phyloP scores from a whole-genome alignment of 1,139 yeast species.

The Blastobotrys proliferans region DNA sequence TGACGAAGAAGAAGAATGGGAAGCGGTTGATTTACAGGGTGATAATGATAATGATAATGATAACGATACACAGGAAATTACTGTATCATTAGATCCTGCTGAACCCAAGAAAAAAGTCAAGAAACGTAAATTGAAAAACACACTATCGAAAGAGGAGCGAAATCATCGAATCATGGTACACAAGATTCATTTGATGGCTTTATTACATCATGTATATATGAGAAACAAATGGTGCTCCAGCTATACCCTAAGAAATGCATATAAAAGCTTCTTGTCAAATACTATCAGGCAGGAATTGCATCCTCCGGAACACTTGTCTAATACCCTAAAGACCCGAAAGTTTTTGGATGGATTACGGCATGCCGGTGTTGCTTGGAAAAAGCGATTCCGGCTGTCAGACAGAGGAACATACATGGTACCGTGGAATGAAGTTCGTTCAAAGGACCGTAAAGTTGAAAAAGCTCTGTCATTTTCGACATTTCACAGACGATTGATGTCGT shows the following conservation, averaged over 20 bases:
- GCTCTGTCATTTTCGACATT: conserved; percentile 24
- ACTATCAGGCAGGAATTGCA: conserved; percentile 45
- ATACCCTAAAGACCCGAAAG: conserved; percentile 52
- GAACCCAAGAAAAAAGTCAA: conserved; percentile 4
- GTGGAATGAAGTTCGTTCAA: conserved; percentile 54
- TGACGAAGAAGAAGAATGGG: conserved; percentile 41
- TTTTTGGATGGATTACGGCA: conserved; percentile 71
- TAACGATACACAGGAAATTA: conserved; percentile 15
- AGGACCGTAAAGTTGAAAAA: conserved; percentile 25
- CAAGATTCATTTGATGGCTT: conserved; percentile 50
- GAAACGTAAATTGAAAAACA: conserved; percentile 20
- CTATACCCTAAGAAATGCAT: conserved; percentile 32
- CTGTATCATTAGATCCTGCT: conserved; percentile 8
- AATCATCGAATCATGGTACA: conserved; percentile 52
- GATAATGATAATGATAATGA: conserved; percentile 16
- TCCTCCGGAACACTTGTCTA: conserved; percentile 43
- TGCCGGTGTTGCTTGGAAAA: conserved; percentile 59
- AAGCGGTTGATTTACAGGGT: conserved; percentile 24
- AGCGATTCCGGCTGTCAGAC: conserved; percentile 47
- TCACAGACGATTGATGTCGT: conserved; percentile 20
- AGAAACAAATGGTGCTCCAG: conserved; percentile 77
- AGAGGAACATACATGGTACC: conserved; percentile 46
- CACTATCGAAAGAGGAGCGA: conserved; percentile 51
- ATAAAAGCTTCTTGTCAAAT: conserved; percentile 44
- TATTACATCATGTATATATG: conserved; percentile 60